Evolutionary conservation across 805 yeast genomes (phyloP).

Genomic region (Candida tammaniensis): DNA sequence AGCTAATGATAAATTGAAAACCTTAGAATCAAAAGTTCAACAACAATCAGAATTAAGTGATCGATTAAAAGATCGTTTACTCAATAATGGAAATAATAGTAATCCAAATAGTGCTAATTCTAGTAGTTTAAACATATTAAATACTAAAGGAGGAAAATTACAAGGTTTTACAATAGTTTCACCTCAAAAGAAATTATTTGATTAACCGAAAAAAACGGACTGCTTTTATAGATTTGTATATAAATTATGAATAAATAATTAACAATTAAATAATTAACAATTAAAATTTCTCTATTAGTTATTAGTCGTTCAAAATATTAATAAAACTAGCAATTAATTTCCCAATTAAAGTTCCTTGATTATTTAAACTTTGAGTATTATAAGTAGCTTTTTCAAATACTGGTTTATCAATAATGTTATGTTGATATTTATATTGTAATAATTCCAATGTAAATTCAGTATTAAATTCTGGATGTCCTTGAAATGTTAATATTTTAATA

Average conservation of each 20-base stretch:
- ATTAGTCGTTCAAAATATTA: too few relatives aligned
- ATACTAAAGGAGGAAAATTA: conserved; percentile 30
- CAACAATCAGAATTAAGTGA: conserved; percentile 32
- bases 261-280: too few relatives aligned
- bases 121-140: background rate
- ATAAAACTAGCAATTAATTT: conserved; percentile 35
- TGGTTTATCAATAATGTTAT: conserved; percentile 18
- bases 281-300: too few relatives aligned
- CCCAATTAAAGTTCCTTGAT: conserved; percentile 41
- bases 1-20: conserved; percentile 33
- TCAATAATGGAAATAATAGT: conserved; percentile 4
- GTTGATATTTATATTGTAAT: conserved; percentile 17
- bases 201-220: conserved; percentile 11
- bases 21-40: conserved; percentile 28
- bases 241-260: too few relatives aligned
- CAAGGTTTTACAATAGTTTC: conserved; percentile 39
- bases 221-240: too few relatives aligned
- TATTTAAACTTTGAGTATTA: conserved; percentile 27
- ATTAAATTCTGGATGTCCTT: conserved; percentile 87
- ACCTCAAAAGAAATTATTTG: conserved; percentile 25
- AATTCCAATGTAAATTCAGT: conserved; percentile 28
- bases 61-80: conserved; percentile 26
- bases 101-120: background rate
- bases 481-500: conserved; percentile 60
- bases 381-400: conserved; percentile 26